These are phyloP conservation scores for Pestalotiopsis sp. DNA, from an alignment of 2,329 filamentous ascomycete species.

Conservation along the genomic window DNA sequence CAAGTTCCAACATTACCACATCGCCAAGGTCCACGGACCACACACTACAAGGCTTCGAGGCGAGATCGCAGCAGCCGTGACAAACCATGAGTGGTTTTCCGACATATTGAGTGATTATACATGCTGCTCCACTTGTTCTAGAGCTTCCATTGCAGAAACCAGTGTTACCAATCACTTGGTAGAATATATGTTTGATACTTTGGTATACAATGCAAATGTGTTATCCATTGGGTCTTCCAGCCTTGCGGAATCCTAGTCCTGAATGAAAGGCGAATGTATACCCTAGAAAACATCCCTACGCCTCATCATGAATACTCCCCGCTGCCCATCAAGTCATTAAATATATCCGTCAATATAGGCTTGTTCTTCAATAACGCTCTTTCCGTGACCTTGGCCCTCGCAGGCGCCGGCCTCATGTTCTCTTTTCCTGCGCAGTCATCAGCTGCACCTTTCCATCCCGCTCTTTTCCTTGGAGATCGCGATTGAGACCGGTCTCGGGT, in stretches of 20 bases:
- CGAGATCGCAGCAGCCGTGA: not conserved
- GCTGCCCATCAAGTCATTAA: slow-evolving; percentile 65
- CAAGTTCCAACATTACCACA: not conserved
- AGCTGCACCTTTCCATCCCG: slow-evolving; percentile 28
- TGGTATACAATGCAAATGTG: not conserved
- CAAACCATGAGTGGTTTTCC: not conserved
- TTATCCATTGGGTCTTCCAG: not conserved
- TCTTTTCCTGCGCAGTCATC: slow-evolving; percentile 37
- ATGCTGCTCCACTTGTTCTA: not conserved
- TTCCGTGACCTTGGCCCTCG: slow-evolving; percentile 58
- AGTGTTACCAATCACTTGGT: not conserved
- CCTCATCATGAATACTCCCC: slow-evolving; percentile 9
- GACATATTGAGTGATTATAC: not conserved
- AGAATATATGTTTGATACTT: not conserved
- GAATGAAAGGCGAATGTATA: not conserved
- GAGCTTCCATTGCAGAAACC: not conserved
- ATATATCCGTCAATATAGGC: slow-evolving; percentile 73
- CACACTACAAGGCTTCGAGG: not conserved
- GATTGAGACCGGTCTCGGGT: slow-evolving; percentile 4
- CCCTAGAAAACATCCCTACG: not conserved
- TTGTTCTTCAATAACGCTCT: slow-evolving; percentile 66
- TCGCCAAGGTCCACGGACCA: not conserved
- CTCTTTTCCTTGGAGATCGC: slow-evolving; percentile 18
- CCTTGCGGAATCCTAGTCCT: not conserved
- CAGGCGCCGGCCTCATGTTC: slow-evolving; percentile 49